Base-by-base conservation (phyloP, 2,329 filamentous ascomycete species). In the Neopestalotiopsis clavispora region DNA sequence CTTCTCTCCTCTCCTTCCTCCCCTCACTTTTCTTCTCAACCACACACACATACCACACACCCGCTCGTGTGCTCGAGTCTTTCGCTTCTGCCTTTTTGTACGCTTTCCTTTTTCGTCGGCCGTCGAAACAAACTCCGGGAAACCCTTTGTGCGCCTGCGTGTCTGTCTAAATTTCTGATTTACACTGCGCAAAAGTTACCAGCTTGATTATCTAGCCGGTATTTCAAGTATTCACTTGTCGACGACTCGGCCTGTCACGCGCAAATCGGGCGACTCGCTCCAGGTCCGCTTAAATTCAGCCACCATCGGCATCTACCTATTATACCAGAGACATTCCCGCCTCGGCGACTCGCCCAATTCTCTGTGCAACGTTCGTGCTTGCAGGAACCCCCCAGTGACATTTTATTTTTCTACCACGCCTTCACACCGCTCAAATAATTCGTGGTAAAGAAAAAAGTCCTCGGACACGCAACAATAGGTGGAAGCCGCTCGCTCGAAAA, bases 321-420 rank as follows among this genome's bases (percentile, higher is more conserved):
- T 69, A 61, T 71, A 70, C 67, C 69, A 72, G 67, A 73, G 68
- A 72, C 68, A 69, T 23, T 40, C 34, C 68, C 69, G 72, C 72
- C 72, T 70, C 70, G 66, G 72, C 72, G 62, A 72, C 71, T 75
- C 71, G 71, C 67, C 58, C 56, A 63, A 38, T 49, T 52, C 45
- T 52, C 45, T 45, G 67, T 69, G 63, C 67, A 69, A 66, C 67
- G n/a, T 23, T 32, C 45, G 49, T 49, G 20, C 49, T 28, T 28
- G 45, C 45, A 56, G 63, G 28, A 62, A 59, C 30, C 45, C 45
- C 45, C 45, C 45, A 28, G 57, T 17, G 32, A 40, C 59, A 38
- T 62, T 38, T n/a, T 20, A 20, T 14, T 14, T 59, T 14, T 14
- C 28, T 59, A 20, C 60, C 17, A 28, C 30, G 20, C 40, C 17